Evolutionary conservation across 2,329 filamentous ascomycete species (phyloP), one percentile per base, ranked within the genome.

Genomic region (Scolecobasidium constrictum): DNA sequence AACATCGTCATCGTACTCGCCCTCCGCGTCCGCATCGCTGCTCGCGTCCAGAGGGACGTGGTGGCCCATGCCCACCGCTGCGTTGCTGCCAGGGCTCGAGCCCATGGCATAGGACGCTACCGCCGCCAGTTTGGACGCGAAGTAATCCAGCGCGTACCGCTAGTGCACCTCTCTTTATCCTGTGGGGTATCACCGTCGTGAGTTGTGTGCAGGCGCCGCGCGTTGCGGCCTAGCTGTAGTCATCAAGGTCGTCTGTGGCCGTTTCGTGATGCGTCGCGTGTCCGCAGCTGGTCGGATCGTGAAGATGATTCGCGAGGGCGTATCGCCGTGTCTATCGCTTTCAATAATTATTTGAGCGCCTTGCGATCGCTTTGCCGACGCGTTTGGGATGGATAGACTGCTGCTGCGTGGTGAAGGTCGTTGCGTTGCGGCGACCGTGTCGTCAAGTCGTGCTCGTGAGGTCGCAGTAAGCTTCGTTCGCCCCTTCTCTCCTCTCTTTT

Each of bases 71-170:
- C 26, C 26, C 9, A n/a, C n/a, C 26, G n/a, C 11, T 9, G 16
- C 21, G 50, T 61, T 55, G 55, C 56, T 56, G 48, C 52, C 55
- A 42, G 59, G 60, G 58, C 63, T 61, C 44, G 58, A 34, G 41
- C 48, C 58, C 62, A 64, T 65, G 39, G 60, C 61, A 52, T 60
- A 58, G 46, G 61, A 58, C 50, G 64, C 56, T 46, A 55, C 60
- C 46, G 57, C 58, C 52, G 59, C 62, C 58, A 65, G 52, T 46
- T 54, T 63, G 45, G 48, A 49, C 23, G 46, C 39, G 37, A 51
- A 41, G 48, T 45, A 51, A 34, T 50, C 51, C 51, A 53, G 50
- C 26, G 26, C n/a, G 26, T 31, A n/a, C n/a, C n/a, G n/a, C n/a
- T n/a, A n/a, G n/a, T n/a, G n/a, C n/a, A n/a, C n/a, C n/a, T n/a